Conservation (phyloP, 2,329 filamentous ascomycete species). For the Alternaria triticimaculans region DNA sequence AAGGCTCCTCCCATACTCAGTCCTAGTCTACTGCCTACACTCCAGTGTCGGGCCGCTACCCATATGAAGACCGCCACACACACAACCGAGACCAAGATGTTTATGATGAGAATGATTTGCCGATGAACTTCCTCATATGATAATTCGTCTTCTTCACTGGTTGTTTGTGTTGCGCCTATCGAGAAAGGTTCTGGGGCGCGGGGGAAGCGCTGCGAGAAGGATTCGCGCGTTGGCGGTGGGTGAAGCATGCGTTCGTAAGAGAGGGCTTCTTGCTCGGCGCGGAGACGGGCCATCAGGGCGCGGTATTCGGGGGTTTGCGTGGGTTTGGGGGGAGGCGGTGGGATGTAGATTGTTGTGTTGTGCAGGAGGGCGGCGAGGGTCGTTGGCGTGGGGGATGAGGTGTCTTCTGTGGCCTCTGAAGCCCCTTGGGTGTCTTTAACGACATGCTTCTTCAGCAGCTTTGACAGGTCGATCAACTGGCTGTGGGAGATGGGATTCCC, state of each 20-base stretch:
- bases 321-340: conserved; percentile 77
- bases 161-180: conserved; percentile 33
- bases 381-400: background rate
- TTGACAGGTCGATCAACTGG: conserved; percentile 71
- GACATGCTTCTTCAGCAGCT: conserved; percentile 52
- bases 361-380: conserved; percentile 74
- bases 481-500: conserved; percentile 75
- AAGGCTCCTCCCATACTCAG: conserved; percentile 74
- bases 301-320: conserved; percentile 79
- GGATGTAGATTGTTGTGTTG: conserved; percentile 74
- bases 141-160: conserved; percentile 65
- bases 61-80: conserved; percentile 79
- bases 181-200: conserved; percentile 59
- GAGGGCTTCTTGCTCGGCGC: conserved; percentile 80
- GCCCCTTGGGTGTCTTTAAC: background rate
- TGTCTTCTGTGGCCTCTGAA: background rate
- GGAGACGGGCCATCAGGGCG: conserved; percentile 83
- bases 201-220: conserved; percentile 67
- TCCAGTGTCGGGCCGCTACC: conserved; percentile 80
- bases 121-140: conserved; percentile 76
- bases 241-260: conserved; percentile 83
- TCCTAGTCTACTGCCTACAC: conserved; percentile 71
- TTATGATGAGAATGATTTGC: conserved; percentile 85
- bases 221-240: conserved; percentile 62
- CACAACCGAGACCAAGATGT: conserved; percentile 85